Conservation (phyloP, 164 flowering plant species). For the Umbilicus rupestris region DNA sequence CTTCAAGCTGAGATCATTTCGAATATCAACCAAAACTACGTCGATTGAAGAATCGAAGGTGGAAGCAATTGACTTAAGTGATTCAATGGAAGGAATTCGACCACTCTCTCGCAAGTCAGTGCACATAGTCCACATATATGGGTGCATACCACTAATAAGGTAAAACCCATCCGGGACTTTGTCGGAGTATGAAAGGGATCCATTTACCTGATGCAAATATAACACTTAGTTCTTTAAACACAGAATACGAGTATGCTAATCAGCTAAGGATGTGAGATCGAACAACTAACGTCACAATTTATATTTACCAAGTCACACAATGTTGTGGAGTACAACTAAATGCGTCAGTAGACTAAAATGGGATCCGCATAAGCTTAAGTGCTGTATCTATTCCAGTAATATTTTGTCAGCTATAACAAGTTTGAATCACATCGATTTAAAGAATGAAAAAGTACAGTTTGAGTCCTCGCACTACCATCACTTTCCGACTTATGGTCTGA, state of each 20-base stretch:
- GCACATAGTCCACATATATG: conserved; percentile 84
- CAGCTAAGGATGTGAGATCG: background rate
- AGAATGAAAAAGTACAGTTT: too few species aligned
- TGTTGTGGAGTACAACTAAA: too few species aligned
- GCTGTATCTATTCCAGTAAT: too few species aligned
- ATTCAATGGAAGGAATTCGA: conserved; percentile 78
- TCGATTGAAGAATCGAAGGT: conserved; percentile 45
- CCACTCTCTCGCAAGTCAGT: conserved; percentile 74
- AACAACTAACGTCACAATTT: too few species aligned
- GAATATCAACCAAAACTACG: conserved; percentile 65
- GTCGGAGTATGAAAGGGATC: conserved; percentile 80
- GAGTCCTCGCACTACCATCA: too few species aligned
- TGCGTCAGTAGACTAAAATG: too few species aligned
- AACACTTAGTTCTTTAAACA: background rate
- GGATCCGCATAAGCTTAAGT: too few species aligned
- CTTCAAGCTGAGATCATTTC: conserved; percentile 61
- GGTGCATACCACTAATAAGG: conserved; percentile 73
- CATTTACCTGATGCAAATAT: conserved; percentile 60
- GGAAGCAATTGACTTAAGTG: conserved; percentile 51
- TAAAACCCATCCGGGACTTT: conserved; percentile 92
- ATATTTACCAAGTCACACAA: too few species aligned
- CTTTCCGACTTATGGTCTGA: too few species aligned
- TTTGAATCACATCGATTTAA: too few species aligned
- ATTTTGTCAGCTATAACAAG: too few species aligned
- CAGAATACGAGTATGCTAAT: background rate